phyloP scores from a whole-genome alignment of 352 stramenopile genomes.

The Pythium oligandrum region DNA sequence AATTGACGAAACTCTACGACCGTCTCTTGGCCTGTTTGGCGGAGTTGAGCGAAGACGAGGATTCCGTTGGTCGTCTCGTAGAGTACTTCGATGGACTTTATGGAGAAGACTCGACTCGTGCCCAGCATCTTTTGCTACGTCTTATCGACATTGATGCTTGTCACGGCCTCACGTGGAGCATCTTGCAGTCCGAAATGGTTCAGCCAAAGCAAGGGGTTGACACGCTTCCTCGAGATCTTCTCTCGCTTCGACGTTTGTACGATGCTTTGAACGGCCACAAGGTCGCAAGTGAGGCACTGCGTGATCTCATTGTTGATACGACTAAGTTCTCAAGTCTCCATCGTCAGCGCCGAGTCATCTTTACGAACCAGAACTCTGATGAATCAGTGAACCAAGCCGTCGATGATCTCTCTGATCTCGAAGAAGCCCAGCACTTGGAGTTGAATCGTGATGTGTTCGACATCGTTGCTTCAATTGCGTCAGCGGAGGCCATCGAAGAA shows the following conservation, averaged over 20 bases:
- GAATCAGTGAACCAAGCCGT: conserved; percentile 3
- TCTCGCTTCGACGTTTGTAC: conserved; percentile 15
- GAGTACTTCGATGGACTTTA: conserved; percentile 37
- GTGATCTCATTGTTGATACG: no score
- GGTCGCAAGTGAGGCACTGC: no score
- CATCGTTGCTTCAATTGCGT: no score
- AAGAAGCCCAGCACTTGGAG: conserved; percentile 7
- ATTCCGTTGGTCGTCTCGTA: conserved; percentile 25
- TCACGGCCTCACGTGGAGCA: conserved; percentile 67
- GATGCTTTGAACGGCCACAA: no score
- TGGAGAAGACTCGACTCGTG: conserved; percentile 10
- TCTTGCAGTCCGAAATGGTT: conserved; percentile 44
- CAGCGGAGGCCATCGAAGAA: no score
- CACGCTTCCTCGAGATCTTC: conserved; percentile 1
- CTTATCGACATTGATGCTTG: conserved; percentile 69
- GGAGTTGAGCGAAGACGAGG: conserved; percentile 55
- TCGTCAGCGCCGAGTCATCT: conserved; percentile 16
- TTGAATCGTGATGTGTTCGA: conserved; percentile 2
- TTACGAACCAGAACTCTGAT: conserved; percentile 20
- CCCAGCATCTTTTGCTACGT: conserved; percentile 27
- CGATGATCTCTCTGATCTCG: conserved; percentile 10
- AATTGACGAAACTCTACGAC: conserved; percentile 43
- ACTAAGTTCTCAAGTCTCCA: no score
- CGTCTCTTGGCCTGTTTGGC: conserved; percentile 47
- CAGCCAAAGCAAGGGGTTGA: no score